Percentiles rank a stretch among this genome's conserved stretches.
phyloP scores from a whole-genome alignment of 306 rosid genomes.

The Vigna angularis region DNA sequence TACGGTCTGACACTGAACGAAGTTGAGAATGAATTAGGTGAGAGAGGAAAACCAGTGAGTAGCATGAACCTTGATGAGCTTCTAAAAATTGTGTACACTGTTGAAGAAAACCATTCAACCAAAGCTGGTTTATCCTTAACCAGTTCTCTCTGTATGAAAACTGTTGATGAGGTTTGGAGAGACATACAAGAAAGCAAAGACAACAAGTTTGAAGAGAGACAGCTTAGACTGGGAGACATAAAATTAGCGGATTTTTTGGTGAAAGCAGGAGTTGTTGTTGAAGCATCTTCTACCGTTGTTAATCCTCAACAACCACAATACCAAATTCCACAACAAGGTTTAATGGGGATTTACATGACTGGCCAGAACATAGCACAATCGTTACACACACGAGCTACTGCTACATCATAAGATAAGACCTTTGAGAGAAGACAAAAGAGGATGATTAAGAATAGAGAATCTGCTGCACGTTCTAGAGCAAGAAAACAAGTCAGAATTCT shows the following conservation, averaged over 20 bases:
- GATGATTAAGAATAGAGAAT: constrained; percentile 98
- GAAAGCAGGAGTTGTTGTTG: constrained; percentile 91
- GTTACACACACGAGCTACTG: constrained; percentile 63
- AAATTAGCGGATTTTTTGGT: constrained; percentile 97
- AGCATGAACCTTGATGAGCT: constrained; percentile 99
- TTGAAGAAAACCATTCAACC: constrained; percentile 66
- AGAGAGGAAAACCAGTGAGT: constrained; percentile 88
- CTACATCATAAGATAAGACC: constrained; percentile 70
- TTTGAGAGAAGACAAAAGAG: constrained; percentile 96
- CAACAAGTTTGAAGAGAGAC: constrained; percentile 63
- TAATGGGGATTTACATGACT: constrained; percentile 83
- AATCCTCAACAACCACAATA: constrained; percentile 68
- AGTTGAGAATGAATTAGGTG: constrained; percentile 92
- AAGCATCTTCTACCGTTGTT: constrained; percentile 56
- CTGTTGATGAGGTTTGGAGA: constrained; percentile 98
- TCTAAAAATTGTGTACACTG: constrained; percentile 88
- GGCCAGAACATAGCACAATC: constrained; percentile 69
- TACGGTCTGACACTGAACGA: constrained; percentile 94
- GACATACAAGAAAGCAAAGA: constrained; percentile 85
- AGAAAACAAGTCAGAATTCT: constrained; percentile 81
- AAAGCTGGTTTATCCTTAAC: constrained; percentile 75
- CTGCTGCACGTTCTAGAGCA: constrained; percentile 99
- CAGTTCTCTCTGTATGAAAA: constrained; percentile 78
- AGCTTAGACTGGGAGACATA: constrained; percentile 91
- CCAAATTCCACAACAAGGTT: constrained; percentile 77